Percentiles rank a stretch among this genome's conserved stretches.
These are phyloP conservation scores for Fraxinus floribunda DNA, from an alignment of 305 asterid genomes.

Conservation along the genomic window DNA sequence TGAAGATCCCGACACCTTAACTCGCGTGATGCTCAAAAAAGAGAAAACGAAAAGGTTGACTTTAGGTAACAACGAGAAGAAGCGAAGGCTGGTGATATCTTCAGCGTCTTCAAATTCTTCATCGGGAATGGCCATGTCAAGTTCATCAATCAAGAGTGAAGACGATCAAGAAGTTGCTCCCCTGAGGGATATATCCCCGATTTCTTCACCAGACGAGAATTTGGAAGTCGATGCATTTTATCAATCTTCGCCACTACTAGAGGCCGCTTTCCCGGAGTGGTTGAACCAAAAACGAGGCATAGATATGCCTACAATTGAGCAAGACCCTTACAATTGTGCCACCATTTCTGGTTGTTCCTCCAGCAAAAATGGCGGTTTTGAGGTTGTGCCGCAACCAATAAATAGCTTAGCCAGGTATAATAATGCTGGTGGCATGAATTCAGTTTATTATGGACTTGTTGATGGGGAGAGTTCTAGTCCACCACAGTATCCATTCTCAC, in stretches of 20 bases:
- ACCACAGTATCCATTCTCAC: constrained; percentile 69
- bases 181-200: constrained; percentile 24
- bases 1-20: constrained; percentile 66
- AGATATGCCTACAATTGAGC: constrained; percentile 14
- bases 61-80: constrained; percentile 39
- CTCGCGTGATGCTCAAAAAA: constrained; percentile 55
- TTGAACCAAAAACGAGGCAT: constrained; percentile 8
- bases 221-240: constrained; percentile 22
- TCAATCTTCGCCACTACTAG: constrained; percentile 38
- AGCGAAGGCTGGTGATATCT: constrained; percentile 42
- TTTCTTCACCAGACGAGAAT: constrained; percentile 37
- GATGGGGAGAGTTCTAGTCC: constrained; percentile 36
- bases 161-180: constrained; percentile 40
- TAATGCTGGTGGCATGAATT: constrained; percentile 11
- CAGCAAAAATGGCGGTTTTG: constrained; percentile 19
- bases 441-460: constrained; percentile 24
- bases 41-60: constrained; percentile 27
- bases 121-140: constrained; percentile 34
- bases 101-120: constrained; percentile 38
- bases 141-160: constrained; percentile 56
- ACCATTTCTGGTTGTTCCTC: constrained; percentile 25
- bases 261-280: constrained; percentile 38
- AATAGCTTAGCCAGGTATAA: constrained; percentile 12
- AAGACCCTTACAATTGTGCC: constrained; percentile 18
- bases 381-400: constrained; percentile 20